phyloP scores from a whole-genome alignment of 371 early-diverging fungal genomes.

The Syncephalastrum sp. region DNA sequence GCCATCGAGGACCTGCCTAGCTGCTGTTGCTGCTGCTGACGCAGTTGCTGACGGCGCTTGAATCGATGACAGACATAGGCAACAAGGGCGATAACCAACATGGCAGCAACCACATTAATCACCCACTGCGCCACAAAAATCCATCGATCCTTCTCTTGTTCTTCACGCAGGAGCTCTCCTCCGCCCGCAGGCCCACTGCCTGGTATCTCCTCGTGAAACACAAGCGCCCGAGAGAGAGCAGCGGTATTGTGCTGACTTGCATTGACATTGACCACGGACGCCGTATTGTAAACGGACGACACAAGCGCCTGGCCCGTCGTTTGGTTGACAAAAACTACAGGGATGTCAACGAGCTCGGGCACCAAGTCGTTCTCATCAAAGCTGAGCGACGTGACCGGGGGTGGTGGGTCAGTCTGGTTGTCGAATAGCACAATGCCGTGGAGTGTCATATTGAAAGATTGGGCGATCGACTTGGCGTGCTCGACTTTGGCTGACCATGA shows the following conservation, averaged over 20 bases:
- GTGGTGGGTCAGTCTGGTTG: background rate
- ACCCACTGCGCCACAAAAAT: constrained; percentile 12
- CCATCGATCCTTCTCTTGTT: constrained; percentile 1
- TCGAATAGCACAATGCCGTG: constrained; percentile 14
- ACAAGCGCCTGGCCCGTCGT: constrained; percentile 5
- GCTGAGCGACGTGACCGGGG: background rate
- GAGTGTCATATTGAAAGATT: constrained; percentile 7
- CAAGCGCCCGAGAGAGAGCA: background rate
- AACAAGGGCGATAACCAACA: constrained; percentile 6
- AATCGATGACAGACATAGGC: constrained; percentile 10
- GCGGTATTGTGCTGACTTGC: no score
- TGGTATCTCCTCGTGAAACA: constrained; percentile 1
- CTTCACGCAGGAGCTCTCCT: background rate
- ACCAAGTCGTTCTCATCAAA: constrained; percentile 7
- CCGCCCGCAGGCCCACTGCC: no score
- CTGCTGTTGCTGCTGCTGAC: background rate
- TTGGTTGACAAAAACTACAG: constrained; percentile 10
- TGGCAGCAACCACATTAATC: constrained; percentile 13
- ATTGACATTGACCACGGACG: background rate
- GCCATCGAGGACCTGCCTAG: background rate
- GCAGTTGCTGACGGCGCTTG: constrained; percentile 2
- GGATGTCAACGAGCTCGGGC: background rate
- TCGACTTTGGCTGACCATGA: constrained; percentile 15
- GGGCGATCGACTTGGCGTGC: constrained; percentile 6
- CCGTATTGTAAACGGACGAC: constrained; percentile 3